These are phyloP conservation scores for Eremothecium coryli DNA, from an alignment of 1,139 yeast genomes.

Conservation along the genomic window DNA sequence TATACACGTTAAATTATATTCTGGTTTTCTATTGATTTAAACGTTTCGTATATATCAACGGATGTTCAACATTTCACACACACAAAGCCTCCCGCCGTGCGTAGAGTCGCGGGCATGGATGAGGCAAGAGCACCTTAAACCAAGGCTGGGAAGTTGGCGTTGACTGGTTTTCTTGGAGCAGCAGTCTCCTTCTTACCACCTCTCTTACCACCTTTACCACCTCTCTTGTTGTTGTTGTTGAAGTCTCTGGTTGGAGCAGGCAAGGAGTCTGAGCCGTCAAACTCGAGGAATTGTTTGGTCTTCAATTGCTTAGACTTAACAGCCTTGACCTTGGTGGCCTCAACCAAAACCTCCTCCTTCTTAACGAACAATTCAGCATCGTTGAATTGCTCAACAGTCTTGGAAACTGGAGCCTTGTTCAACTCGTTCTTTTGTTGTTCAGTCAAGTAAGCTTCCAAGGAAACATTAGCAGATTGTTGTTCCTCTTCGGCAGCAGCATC, in stretches of 20 bases:
- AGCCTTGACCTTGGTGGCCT: conserved; percentile 51
- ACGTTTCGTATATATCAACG: conserved; percentile 5
- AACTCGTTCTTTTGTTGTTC: conserved; percentile 38
- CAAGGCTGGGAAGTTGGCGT: conserved; percentile 53
- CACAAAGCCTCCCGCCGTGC: conserved; percentile 1
- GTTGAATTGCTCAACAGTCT: conserved; percentile 35
- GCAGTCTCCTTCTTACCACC: conserved; percentile 27
- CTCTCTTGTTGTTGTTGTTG: conserved; percentile 31
- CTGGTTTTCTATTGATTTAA: conserved; percentile 1
- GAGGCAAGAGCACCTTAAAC: conserved; percentile 17
- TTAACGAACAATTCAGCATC: conserved; percentile 50
- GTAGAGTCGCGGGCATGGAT: too few relatives aligned
- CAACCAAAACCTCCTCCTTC: conserved; percentile 47
- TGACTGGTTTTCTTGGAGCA: conserved; percentile 27
- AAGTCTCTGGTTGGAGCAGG: conserved; percentile 28
- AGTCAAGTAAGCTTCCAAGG: conserved; percentile 56
- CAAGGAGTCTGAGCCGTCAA: conserved; percentile 48
- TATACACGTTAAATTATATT: conserved; percentile 6
- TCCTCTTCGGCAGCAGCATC: conserved; percentile 40
- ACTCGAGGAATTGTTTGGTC: conserved; percentile 60
- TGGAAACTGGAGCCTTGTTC: conserved; percentile 39
- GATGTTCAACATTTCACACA: conserved; percentile 4
- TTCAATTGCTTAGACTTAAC: conserved; percentile 53
- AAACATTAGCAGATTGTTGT: conserved; percentile 42
- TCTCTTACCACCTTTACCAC: conserved; percentile 31